These are phyloP conservation scores for Clitopilus passeckerianus DNA, from an alignment of 768 basidiomycete species.

Conservation along the genomic window DNA sequence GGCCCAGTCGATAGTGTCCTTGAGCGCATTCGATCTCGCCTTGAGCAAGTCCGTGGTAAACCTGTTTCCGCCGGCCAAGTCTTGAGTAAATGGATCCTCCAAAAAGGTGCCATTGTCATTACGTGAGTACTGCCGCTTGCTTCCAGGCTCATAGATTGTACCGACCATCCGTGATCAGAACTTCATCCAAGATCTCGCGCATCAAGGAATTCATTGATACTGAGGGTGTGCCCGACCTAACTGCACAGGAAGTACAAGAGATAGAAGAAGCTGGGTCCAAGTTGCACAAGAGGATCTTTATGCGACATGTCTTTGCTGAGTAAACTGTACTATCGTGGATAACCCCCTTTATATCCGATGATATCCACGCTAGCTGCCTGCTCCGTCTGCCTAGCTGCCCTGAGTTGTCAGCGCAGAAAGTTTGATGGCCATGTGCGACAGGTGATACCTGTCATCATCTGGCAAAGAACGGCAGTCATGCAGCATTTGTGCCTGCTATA, in stretches of 20 bases:
- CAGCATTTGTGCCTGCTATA: too few relatives aligned
- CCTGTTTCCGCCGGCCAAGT: slow-evolving; percentile 57
- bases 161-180: slow-evolving; percentile 21
- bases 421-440: neutral
- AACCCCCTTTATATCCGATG: neutral
- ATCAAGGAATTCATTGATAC: slow-evolving; percentile 39
- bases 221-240: slow-evolving; percentile 44
- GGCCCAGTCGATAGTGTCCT: slow-evolving; percentile 62
- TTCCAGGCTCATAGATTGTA: neutral
- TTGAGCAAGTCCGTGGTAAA: slow-evolving; percentile 32
- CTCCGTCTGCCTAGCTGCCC: neutral
- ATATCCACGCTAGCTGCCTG: neutral
- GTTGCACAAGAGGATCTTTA: slow-evolving; percentile 37
- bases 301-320: slow-evolving; percentile 33
- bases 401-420: neutral
- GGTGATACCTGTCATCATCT: neutral
- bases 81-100: slow-evolving; percentile 60
- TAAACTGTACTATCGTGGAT: slow-evolving; percentile 5
- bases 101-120: slow-evolving; percentile 61
- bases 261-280: slow-evolving; percentile 54
- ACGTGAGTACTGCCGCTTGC: slow-evolving; percentile 37
- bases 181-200: slow-evolving; percentile 41
- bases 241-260: slow-evolving; percentile 49
- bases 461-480: neutral
- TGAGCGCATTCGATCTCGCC: slow-evolving; percentile 42